Base-by-base conservation (phyloP, 208 protist species). In the Naegleria gruberi region DNA sequence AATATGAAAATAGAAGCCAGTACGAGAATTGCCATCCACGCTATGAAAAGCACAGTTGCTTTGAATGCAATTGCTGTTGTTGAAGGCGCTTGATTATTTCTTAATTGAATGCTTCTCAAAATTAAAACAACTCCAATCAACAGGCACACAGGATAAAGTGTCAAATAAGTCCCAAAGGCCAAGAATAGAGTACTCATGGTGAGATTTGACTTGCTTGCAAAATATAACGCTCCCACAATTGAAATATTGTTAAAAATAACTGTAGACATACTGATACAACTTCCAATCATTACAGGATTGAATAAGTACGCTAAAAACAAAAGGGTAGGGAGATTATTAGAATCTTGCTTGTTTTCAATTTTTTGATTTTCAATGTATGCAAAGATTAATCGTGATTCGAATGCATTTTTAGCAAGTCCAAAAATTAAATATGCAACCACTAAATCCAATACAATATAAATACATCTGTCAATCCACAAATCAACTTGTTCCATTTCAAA, bases 211-310 rank as follows among this genome's bases (percentile, higher is more conserved):
- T 74, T 83, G 2, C 89, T 46, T 19, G 90, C 43, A 81, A 84
- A 90, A 87, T 90, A 91, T 4, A 93, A 30, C 8, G 82, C 47
- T 0, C 26, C 51, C 2, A 89, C 45, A 8, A 93, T 51, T 23
- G 87, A 74, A 0, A 92, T 43, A 89, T 94, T 92, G 5, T 92
- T 92, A 46, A 94, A 87, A 42, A 90, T 51, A 19, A 94, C 91
- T 0, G 92, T 94, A 23, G 91, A 93, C 84, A 92, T 93, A 51
- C 90, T 92, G 30, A 94, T n/a, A 57, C 88, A 92, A 2, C 90
- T 93, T 10, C 92, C 87, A 86, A 94, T 82, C 42, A 92, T 90
- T 74, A 93, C 91, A 89, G 92, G 92, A 40, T 94, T 93, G 26
- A 94, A 91, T 5, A 94, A 51, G 65, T 92, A 94, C 0, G 91